phyloP scores from a whole-genome alignment of 768 basidiomycete genomes.

The Tubosaeta brunneosetosa region DNA sequence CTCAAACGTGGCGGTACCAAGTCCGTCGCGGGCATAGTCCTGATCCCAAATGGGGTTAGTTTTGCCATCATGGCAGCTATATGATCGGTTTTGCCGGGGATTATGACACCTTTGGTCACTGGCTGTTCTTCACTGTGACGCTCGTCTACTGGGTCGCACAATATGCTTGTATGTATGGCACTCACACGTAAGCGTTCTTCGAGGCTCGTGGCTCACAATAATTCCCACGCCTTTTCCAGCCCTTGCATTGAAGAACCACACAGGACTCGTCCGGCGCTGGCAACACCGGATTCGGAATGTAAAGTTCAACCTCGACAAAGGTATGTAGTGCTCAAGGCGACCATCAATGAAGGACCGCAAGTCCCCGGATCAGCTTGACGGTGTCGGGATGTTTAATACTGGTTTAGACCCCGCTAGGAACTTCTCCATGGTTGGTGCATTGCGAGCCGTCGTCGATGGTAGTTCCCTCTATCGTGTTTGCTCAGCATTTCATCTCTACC shows the following conservation, averaged over 20 bases:
- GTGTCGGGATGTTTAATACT: no score
- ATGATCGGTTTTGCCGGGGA: constrained; percentile 52
- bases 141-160: constrained; percentile 77
- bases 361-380: no score
- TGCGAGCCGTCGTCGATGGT: not conserved
- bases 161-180: constrained; percentile 70
- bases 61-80: constrained; percentile 79
- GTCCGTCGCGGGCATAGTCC: constrained; percentile 66
- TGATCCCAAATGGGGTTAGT: constrained; percentile 70
- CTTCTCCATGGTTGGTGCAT: constrained; percentile 28
- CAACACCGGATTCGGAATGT: no score
- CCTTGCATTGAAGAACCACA: no score
- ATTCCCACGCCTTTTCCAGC: no score
- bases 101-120: constrained; percentile 57
- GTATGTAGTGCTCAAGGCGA: no score
- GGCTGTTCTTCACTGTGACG: constrained; percentile 69
- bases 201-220: no score
- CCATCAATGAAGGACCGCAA: no score
- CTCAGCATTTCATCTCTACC: constrained; percentile 35
- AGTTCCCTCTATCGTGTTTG: constrained; percentile 28
- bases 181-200: constrained; percentile 71
- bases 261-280: no score
- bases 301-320: no score
- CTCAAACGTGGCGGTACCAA: constrained; percentile 75
- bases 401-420: constrained; percentile 13